Conservation (phyloP, 2,329 filamentous ascomycete genomes). For the Colletotrichum lini region DNA sequence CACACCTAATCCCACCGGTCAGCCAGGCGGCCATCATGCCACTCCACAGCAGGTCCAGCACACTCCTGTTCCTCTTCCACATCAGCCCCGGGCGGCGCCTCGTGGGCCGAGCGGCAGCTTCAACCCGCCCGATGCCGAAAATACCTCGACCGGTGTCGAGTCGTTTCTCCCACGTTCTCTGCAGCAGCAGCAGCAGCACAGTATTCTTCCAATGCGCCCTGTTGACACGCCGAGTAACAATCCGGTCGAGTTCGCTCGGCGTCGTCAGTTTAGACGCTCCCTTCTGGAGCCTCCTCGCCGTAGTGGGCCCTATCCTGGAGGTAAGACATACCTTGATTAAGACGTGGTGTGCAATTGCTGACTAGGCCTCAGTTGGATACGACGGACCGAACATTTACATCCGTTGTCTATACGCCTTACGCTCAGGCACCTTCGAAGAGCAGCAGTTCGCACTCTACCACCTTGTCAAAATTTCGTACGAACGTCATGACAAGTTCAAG, state of each 20-base stretch:
- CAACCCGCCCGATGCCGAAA: conserved; percentile 69
- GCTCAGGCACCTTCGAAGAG: conserved; percentile 83
- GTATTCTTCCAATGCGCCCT: conserved; percentile 76
- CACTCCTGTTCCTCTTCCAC: conserved; percentile 46
- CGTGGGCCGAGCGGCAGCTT: conserved; percentile 63
- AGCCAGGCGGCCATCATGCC: conserved; percentile 46
- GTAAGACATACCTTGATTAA: conserved; percentile 58
- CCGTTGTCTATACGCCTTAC: conserved; percentile 85
- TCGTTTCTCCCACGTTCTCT: conserved; percentile 50
- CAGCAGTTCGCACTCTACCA: conserved; percentile 95
- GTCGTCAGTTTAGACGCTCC: conserved; percentile 61
- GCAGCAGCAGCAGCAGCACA: conserved; percentile 72
- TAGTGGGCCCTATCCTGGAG: conserved; percentile 67
- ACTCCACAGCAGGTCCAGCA: conserved; percentile 48
- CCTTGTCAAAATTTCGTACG: conserved; percentile 93
- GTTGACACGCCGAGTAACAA: conserved; percentile 84
- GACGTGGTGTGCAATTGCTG: neutral
- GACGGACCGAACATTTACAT: conserved; percentile 93
- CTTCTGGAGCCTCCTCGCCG: conserved; percentile 38
- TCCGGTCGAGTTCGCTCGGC: conserved; percentile 75
- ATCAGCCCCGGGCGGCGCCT: conserved; percentile 48
- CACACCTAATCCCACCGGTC: conserved; percentile 45
- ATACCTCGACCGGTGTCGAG: conserved; percentile 72
- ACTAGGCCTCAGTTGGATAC: conserved; percentile 63
- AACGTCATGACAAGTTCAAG: conserved; percentile 94